Evolutionary conservation across 352 stramenopile species (phyloP), one percentile per base, ranked within the genome.

Genomic region (Thraustotheca clavata): DNA sequence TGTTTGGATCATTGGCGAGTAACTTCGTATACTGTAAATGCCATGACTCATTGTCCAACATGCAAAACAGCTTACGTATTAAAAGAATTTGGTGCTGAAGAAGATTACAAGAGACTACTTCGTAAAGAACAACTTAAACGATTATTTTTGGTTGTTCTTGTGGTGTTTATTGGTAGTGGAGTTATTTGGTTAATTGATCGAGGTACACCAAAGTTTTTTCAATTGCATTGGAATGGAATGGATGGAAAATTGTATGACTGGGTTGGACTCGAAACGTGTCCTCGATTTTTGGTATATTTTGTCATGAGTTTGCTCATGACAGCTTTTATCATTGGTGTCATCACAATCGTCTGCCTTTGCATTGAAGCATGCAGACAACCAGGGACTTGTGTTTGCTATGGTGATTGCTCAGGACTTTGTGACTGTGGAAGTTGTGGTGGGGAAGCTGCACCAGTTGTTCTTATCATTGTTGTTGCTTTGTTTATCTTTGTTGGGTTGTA

Each of bases 211-310:
- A 54, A 55, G 33, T 11, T 29, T 5, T 63, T 63, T 27, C 2
- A 55, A 2, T 22, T 63, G 16, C 34, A 63, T 18, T 63, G 55
- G 55, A 63, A 63, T 41, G 55, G 29, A 11, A 29, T 63, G n/a
- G 34, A 50, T 29, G 55, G 55, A 16, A 6, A 63, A 31, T 54
- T 63, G 24, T 63, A 63, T 41, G 7, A 63, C 38, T 12, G 14
- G 18, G n/a, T 63, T 16, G 55, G 55, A 5, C 39, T 63, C 11
- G n/a, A 22, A 20, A 50, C 31, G 9, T 43, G 41, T 7, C 55
- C 55, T 29, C 55, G 55, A 22, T 29, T 63, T 3, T 16, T 63
- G 26, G 38, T 63, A 12, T 63, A 63, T 22, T 54, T 63, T 5
- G 14, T 54, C 3, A 22, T 35, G 3, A 63, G 55, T 24, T 14